Conservation (phyloP, 257 asterid species). For the Plantago ovata region DNA sequence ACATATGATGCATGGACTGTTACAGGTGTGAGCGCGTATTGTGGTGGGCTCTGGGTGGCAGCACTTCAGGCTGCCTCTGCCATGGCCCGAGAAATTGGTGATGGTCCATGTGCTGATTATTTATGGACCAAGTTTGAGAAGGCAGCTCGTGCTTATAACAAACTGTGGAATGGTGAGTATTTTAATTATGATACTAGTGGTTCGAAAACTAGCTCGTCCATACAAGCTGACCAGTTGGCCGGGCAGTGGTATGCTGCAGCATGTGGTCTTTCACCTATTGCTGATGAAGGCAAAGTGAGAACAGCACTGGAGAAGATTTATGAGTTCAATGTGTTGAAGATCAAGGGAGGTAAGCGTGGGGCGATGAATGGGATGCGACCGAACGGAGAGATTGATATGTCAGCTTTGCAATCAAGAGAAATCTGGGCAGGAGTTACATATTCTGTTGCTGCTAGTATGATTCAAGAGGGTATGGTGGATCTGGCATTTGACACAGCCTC, state of each 20-base stretch:
- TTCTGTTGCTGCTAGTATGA: conserved; percentile 71
- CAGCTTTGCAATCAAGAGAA: conserved; percentile 68
- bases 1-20: conserved; percentile 78
- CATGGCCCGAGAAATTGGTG: conserved; percentile 67
- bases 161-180: conserved; percentile 74
- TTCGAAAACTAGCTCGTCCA: conserved; percentile 44
- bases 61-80: conserved; percentile 79
- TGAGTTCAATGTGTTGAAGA: conserved; percentile 56
- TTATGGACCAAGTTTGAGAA: conserved; percentile 57
- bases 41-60: conserved; percentile 85
- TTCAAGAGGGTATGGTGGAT: conserved; percentile 57
- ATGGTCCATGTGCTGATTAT: conserved; percentile 50
- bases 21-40: conserved; percentile 62
- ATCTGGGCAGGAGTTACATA: conserved; percentile 79
- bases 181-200: conserved; percentile 58
- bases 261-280: conserved; percentile 64
- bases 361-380: conserved; percentile 78
- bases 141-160: conserved; percentile 55
- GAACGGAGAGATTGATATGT: conserved; percentile 55
- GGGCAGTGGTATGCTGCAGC: conserved; percentile 89
- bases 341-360: conserved; percentile 55
- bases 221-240: conserved; percentile 85
- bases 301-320: conserved; percentile 46
- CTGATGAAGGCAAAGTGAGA: conserved; percentile 52
- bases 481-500: conserved; percentile 59